Evolutionary conservation across 345 rosid genomes (phyloP).

Genomic region (Heritiera fomes): DNA sequence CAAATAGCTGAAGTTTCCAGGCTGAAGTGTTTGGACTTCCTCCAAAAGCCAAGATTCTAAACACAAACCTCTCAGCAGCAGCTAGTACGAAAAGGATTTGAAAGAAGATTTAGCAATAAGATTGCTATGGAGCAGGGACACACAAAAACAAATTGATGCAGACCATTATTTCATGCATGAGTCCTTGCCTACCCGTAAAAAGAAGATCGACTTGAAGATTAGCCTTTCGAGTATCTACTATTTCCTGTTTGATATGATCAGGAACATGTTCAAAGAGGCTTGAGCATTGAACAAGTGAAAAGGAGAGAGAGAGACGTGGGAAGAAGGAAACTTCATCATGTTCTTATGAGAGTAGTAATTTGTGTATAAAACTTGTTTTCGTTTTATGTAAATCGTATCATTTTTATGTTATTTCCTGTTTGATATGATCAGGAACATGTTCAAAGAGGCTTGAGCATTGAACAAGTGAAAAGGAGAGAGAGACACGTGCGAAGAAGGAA

Average conservation of each 20-base stretch:
- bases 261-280: constrained; percentile 1
- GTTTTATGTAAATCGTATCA: no score
- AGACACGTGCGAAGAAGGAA: neutral
- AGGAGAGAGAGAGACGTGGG: neutral
- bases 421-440: neutral
- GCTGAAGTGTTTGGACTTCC: neutral
- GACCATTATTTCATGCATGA: neutral
- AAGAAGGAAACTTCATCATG: constrained; percentile 12
- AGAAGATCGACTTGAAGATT: neutral
- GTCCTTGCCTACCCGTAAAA: neutral
- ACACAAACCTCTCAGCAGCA: neutral
- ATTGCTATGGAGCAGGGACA: neutral
- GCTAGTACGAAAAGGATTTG: neutral
- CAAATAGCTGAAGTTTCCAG: constrained; percentile 3
- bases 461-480: neutral
- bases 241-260: constrained; percentile 1
- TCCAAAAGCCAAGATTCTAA: constrained; percentile 1
- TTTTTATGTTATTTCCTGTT: no score
- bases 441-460: neutral
- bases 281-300: neutral
- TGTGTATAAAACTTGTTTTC: no score
- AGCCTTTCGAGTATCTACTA: neutral
- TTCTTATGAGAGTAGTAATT: neutral
- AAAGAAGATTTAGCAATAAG: neutral
- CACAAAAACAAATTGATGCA: neutral